Conservation (phyloP, 306 rosid species). For the Cicer bijugum region DNA sequence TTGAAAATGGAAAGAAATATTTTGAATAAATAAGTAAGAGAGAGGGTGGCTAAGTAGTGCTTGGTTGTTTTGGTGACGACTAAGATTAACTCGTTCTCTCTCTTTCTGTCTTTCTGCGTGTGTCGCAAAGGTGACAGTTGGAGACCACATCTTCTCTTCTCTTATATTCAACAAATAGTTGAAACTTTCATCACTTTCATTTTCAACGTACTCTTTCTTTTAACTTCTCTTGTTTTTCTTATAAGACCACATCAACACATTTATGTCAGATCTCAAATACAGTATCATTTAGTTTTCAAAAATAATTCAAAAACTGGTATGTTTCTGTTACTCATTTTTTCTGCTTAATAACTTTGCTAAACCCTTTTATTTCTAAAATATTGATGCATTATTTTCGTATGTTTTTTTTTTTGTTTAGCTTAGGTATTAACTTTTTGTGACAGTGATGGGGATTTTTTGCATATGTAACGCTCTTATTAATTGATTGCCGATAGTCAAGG, state of each 20-base stretch:
- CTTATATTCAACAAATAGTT: neutral
- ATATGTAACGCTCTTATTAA: constrained; percentile 19
- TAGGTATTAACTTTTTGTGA: neutral
- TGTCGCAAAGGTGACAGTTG: constrained; percentile 36
- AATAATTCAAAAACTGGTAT: constrained; percentile 25
- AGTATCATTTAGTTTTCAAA: constrained; percentile 8
- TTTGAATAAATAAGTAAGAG: neutral
- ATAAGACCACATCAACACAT: neutral
- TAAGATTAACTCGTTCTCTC: constrained; percentile 33
- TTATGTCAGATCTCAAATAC: constrained; percentile 16
- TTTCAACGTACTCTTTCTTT: neutral
- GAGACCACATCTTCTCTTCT: constrained; percentile 9
- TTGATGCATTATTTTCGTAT: constrained; percentile 23
- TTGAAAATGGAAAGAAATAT: too few species aligned
- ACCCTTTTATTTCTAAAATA: neutral
- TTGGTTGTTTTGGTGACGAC: constrained; percentile 66
- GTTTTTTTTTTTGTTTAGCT: neutral
- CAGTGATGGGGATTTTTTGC: constrained; percentile 31
- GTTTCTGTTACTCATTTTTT: neutral
- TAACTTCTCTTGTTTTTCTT: neutral
- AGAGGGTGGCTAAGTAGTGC: constrained; percentile 62
- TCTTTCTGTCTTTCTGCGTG: constrained; percentile 29
- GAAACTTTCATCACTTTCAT: constrained; percentile 28
- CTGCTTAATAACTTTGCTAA: neutral
- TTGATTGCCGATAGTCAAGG: constrained; percentile 49